Evolutionary conservation across 495 filamentous ascomycete species (phyloP), one percentile per base, ranked within the genome.

Genomic region (Penicillium taxi): DNA sequence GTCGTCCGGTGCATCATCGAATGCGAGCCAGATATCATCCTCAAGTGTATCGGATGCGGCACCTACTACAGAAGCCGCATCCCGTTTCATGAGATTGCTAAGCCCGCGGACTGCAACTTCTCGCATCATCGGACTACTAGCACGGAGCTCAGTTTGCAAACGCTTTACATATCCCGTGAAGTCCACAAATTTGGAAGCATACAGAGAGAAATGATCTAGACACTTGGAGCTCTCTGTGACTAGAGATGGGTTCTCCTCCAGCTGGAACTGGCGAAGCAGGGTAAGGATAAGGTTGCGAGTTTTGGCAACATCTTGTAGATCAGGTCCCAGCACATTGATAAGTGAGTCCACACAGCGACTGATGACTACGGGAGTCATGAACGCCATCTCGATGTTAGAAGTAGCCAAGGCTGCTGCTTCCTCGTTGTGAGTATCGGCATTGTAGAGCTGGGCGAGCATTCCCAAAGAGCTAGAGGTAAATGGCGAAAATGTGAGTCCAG

Each of bases 321-420:
- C 93, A 1, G 91, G 91, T 0, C 91, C 91, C 6, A 99, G 74
- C 11, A 96, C 91, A 48, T 96, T 96, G 61, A 99, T 86, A 5
- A 94, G 66, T 19, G 89, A 87, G 55, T 99, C 90, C n/a, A 95
- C 78, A 43, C 87, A 86, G 39, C 86, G 77, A 35, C 84, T 84
- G 34, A 96, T 80, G 1, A 89, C 81, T 8, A 84, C 80, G 2
- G 82, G 74, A 1, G 88, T 86, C 14, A 88, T 77, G 34, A 84
- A 68, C 38, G 86, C 83, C 42, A 93, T 67, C 56, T 94, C 89
- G 26, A 90, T 66, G 55, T 94, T 96, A 37, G 91, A 96, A 6
- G 84, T 84, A 13, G 84, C 79, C 26, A 82, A 61, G 4, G 81
- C 78, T 15, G 74, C 64, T n/a, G 82, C 72, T 47, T 96, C 89